Evolutionary conservation across 139 green algal species (phyloP).

Genomic region (Dunaliella primolecta): DNA sequence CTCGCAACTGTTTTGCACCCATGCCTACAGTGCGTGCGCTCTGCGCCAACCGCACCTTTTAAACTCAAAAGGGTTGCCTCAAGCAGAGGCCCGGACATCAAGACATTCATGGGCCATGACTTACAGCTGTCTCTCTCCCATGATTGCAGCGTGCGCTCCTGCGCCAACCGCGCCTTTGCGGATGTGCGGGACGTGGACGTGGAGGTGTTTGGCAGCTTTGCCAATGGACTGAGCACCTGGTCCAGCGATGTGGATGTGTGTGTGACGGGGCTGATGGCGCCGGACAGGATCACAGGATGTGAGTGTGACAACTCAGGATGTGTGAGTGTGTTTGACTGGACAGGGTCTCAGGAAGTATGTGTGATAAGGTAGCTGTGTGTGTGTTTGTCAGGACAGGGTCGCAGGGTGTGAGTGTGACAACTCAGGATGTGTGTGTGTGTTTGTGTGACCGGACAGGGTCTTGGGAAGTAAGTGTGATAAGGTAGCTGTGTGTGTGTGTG

Average conservation of each 20-base stretch:
- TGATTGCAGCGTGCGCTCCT: not conserved
- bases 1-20: too few species aligned
- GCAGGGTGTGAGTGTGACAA: not conserved
- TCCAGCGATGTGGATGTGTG: constrained; percentile 54
- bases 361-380: not conserved
- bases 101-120: too few species aligned
- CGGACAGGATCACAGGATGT: constrained; percentile 34
- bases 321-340: not conserved
- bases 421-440: not conserved
- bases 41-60: too few species aligned
- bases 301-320: not conserved
- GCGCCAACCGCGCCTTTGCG: constrained; percentile 11
- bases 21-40: too few species aligned
- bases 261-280: constrained; percentile 50
- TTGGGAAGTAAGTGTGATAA: too few species aligned
- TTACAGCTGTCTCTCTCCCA: too few species aligned
- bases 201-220: constrained; percentile 60
- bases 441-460: too few species aligned
- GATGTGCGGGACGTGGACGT: constrained; percentile 12
- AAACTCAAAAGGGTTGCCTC: too few species aligned
- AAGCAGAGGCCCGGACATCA: too few species aligned
- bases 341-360: too few species aligned
- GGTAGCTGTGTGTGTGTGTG: constrained; percentile 44
- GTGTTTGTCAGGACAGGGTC: constrained; percentile 29
- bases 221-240: constrained; percentile 55